These are phyloP conservation scores for Trichoderma guizhouense DNA, from an alignment of 2,329 filamentous ascomycete species.

Conservation along the genomic window DNA sequence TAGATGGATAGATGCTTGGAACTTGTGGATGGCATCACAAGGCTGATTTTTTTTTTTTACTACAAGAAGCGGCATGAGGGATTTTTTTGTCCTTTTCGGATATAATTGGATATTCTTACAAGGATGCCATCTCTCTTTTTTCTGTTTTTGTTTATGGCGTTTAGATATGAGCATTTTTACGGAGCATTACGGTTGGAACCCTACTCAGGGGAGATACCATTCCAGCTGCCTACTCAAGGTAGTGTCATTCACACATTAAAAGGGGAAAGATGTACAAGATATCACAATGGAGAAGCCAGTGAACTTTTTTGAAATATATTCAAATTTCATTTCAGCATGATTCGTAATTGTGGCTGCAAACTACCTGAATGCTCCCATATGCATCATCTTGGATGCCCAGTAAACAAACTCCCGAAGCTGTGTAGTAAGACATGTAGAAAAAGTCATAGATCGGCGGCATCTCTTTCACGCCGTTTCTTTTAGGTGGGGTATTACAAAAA, in stretches of 20 bases:
- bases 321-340: slow-evolving; percentile 7
- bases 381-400: not conserved
- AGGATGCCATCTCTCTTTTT: not conserved
- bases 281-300: not conserved
- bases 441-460: not conserved
- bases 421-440: not conserved
- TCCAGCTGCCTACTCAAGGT: not conserved
- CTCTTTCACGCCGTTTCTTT: not conserved
- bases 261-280: not conserved
- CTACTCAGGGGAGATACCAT: not conserved
- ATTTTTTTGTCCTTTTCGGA: not conserved
- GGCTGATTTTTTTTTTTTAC: no score
- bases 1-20: slow-evolving; percentile 33
- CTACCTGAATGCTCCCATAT: not conserved
- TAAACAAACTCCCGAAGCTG: not conserved
- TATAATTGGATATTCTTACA: not conserved
- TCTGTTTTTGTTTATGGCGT: not conserved
- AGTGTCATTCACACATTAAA: not conserved
- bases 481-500: not conserved
- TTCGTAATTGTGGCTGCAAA: slow-evolving; percentile 7
- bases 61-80: not conserved
- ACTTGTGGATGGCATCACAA: not conserved
- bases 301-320: not conserved
- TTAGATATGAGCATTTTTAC: not conserved
- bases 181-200: not conserved